Evolutionary conservation across 1,284 basidiomycete genomes (phyloP).

Genomic region (Ustilago hordei): DNA sequence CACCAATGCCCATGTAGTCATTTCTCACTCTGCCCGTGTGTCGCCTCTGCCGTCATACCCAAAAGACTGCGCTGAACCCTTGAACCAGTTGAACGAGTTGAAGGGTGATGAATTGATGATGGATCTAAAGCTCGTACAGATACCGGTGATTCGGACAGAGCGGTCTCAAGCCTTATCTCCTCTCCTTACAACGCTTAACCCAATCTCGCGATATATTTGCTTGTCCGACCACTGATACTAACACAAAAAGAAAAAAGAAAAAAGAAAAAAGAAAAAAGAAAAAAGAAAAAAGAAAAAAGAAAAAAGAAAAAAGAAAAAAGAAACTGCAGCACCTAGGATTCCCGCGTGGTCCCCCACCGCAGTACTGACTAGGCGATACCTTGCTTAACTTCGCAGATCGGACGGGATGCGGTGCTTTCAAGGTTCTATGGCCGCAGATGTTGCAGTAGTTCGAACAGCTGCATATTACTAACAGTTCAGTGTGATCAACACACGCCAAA

Average conservation of each 20-base stretch:
- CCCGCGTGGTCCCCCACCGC: constrained; percentile 85
- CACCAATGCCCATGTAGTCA: neutral
- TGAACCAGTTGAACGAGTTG: too few relatives aligned
- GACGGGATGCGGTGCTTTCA: constrained; percentile 84
- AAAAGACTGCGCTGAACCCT: neutral
- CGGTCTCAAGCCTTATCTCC: too few relatives aligned
- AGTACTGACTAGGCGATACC: constrained; percentile 84
- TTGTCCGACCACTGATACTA: too few relatives aligned
- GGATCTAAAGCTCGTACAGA: too few relatives aligned
- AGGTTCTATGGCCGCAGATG: constrained; percentile 82
- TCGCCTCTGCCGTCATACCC: neutral
- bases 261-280: too few relatives aligned
- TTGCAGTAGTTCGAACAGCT: too few relatives aligned
- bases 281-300: constrained; percentile 70
- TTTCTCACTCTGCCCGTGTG: neutral
- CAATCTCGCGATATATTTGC: too few relatives aligned
- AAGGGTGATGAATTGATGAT: too few relatives aligned
- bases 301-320: constrained; percentile 47
- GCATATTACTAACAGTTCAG: too few relatives aligned
- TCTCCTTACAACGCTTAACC: too few relatives aligned
- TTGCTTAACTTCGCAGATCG: constrained; percentile 83
- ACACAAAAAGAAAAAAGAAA: constrained; percentile 1
- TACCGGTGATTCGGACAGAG: too few relatives aligned
- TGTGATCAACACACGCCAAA: too few relatives aligned
- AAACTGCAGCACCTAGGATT: constrained; percentile 84